Evolutionary conservation across 2,329 filamentous ascomycete genomes (phyloP).

Genomic region (Aspergillus flavus): DNA sequence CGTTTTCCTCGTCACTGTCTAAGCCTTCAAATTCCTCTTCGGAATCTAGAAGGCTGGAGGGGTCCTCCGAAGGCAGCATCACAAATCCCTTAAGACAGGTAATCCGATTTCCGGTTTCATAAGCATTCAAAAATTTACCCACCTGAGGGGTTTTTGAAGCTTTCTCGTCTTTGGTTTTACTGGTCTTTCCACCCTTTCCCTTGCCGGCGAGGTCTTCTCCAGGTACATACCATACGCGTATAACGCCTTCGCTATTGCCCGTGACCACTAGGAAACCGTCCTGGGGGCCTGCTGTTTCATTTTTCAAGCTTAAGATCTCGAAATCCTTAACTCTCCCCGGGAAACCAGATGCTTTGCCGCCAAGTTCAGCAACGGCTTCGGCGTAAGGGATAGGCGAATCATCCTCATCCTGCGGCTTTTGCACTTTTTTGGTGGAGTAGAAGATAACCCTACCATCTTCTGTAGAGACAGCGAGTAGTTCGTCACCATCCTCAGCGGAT

Average conservation of each 20-base stretch:
- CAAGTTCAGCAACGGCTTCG: constrained; percentile 70
- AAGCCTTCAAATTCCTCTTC: constrained; percentile 30
- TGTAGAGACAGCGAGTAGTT: constrained; percentile 75
- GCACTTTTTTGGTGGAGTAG: constrained; percentile 65
- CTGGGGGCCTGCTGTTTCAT: constrained; percentile 34
- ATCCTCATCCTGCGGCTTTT: constrained; percentile 45
- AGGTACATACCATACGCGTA: constrained; percentile 74
- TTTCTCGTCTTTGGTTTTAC: constrained; percentile 21
- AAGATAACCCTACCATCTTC: constrained; percentile 88
- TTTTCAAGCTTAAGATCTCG: constrained; percentile 58
- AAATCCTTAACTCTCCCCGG: constrained; percentile 86
- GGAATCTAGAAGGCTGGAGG: constrained; percentile 58
- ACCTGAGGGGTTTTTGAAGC: constrained; percentile 46
- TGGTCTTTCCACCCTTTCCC: constrained; percentile 19
- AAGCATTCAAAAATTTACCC: constrained; percentile 72
- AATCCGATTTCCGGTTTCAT: constrained; percentile 84
- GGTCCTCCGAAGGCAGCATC: constrained; percentile 66
- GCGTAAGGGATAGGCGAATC: constrained; percentile 62
- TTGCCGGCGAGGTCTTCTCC: constrained; percentile 30
- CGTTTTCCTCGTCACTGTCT: constrained; percentile 27
- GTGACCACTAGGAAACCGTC: constrained; percentile 64
- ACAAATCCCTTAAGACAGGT: constrained; percentile 85
- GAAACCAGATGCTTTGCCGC: constrained; percentile 70
- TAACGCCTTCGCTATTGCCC: constrained; percentile 79
- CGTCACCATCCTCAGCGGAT: constrained; percentile 50